Evolutionary conservation across 768 basidiomycete species (phyloP), one percentile per base, ranked within the genome.

Genomic region (Amanita exitialis): DNA sequence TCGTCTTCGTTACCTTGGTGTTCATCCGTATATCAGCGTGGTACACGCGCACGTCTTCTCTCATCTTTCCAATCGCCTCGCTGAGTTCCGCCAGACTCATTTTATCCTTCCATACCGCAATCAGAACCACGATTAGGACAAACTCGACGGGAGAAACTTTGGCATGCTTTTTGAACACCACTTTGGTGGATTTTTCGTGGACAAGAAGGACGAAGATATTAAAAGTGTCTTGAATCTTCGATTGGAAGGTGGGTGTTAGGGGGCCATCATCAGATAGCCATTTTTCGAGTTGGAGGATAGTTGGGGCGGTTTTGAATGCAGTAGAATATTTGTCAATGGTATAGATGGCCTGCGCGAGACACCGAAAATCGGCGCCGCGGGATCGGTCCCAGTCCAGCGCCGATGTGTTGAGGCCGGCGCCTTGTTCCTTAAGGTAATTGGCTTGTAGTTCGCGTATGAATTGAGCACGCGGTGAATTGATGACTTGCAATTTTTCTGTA

Each of bases 81-180:
- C 75, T 68, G 36, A 86, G 57, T 60, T 73, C 70, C 0, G 54
- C 54, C 54, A 68, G 36, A 2, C 66, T 59, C 51, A 76, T 56
- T 9, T 47, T 59, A 12, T 69, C 64, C 62, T 72, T 78, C 49
- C 74, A 68, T n/a, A 70, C 61, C 10, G 72, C 71, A 13, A 87
- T 74, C 18, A 88, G 62, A 3, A 84, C 57, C 18, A 69, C 69
- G 44, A 78, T 74, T 55, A 74, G 66, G 43, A 85, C 70, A 54
- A 90, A 79, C 61, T 90, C 87, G 36, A 86, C 68, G 0, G 87
- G 87, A 0, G 85, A 72, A 1, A 88, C 69, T 35, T 79, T 80
- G 55, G 69, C 65, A 41, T 57, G 34, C 62, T 54, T 62, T 61
- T 66, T 61, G 59, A 83, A 75, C 18, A 65, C 52, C 6, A 57